phyloP scores from a whole-genome alignment of 257 asterid genomes.

The Ilex asprella region DNA sequence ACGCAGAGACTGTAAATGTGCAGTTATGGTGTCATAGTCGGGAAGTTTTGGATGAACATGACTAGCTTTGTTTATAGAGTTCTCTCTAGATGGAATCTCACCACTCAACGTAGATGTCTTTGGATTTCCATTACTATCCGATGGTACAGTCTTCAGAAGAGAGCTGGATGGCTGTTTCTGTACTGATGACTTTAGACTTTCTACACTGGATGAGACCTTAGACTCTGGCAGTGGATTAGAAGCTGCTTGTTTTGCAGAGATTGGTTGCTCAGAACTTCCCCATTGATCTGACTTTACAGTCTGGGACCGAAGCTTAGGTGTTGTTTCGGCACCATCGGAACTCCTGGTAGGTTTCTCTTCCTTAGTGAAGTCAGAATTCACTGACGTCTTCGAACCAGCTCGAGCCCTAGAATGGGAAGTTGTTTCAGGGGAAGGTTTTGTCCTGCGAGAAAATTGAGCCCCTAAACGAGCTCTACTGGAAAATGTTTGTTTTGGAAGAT shows the following conservation, averaged over 20 bases:
- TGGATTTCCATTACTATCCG: slow-evolving; percentile 19
- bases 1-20: slow-evolving; percentile 42
- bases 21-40: slow-evolving; percentile 54
- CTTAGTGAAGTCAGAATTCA: slow-evolving; percentile 24
- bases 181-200: slow-evolving; percentile 24
- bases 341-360: slow-evolving; percentile 21
- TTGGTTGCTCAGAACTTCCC: slow-evolving; percentile 29
- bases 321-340: slow-evolving; percentile 21
- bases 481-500: slow-evolving; percentile 29
- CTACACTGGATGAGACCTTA: slow-evolving; percentile 17
- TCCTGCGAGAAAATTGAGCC: slow-evolving; percentile 62
- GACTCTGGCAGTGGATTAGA: slow-evolving; percentile 23
- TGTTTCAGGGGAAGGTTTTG: slow-evolving; percentile 30
- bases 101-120: slow-evolving; percentile 19
- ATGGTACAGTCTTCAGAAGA: slow-evolving; percentile 17
- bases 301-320: slow-evolving; percentile 20
- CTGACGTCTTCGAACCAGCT: slow-evolving; percentile 22
- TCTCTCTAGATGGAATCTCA: slow-evolving; percentile 28
- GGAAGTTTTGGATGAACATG: slow-evolving; percentile 96
- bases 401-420: slow-evolving; percentile 10
- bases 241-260: slow-evolving; percentile 25
- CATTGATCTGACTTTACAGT: slow-evolving; percentile 17
- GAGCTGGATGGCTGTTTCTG: slow-evolving; percentile 23
- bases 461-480: slow-evolving; percentile 31
- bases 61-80: slow-evolving; percentile 47